A percentile compares a stretch with the other conserved stretches of the same genome.
These are phyloP conservation scores for Wickerhamomyces rabaulensis DNA, from an alignment of 805 yeast genomes.

Conservation along the genomic window DNA sequence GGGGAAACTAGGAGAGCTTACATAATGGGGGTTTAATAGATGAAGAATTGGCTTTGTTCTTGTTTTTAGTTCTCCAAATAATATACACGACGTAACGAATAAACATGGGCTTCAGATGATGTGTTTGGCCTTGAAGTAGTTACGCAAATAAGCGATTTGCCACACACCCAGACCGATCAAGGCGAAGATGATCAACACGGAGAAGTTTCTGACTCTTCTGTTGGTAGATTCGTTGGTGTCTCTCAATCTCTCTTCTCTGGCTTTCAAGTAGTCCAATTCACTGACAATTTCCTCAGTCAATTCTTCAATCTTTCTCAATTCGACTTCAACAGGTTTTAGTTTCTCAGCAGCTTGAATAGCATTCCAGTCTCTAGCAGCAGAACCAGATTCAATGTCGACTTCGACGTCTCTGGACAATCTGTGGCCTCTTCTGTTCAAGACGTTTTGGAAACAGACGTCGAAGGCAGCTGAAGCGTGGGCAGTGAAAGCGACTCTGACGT, in stretches of 20 bases:
- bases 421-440: constrained; percentile 36
- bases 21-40: not conserved
- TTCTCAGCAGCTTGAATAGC: constrained; percentile 89
- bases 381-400: constrained; percentile 90
- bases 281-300: constrained; percentile 73
- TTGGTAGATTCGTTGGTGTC: constrained; percentile 97
- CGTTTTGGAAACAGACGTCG: constrained; percentile 87
- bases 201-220: constrained; percentile 85
- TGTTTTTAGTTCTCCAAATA: not conserved
- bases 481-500: constrained; percentile 74
- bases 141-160: constrained; percentile 90
- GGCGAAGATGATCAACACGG: constrained; percentile 60
- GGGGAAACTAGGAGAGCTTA: constrained; percentile 38
- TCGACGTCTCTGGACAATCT: constrained; percentile 66
- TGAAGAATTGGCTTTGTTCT: not conserved
- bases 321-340: constrained; percentile 88
- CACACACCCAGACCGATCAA: constrained; percentile 80
- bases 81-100: not conserved
- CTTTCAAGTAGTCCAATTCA: constrained; percentile 78
- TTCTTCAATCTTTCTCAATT: constrained; percentile 81
- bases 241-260: constrained; percentile 88
- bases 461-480: constrained; percentile 78
- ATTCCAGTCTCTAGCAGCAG: constrained; percentile 98
- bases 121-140: constrained; percentile 84
- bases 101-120: constrained; percentile 42